Percentiles rank a stretch among this genome's conserved stretches.
These are phyloP conservation scores for Grosmannia penicillata DNA, from an alignment of 2,329 filamentous ascomycete genomes.

Conservation along the genomic window DNA sequence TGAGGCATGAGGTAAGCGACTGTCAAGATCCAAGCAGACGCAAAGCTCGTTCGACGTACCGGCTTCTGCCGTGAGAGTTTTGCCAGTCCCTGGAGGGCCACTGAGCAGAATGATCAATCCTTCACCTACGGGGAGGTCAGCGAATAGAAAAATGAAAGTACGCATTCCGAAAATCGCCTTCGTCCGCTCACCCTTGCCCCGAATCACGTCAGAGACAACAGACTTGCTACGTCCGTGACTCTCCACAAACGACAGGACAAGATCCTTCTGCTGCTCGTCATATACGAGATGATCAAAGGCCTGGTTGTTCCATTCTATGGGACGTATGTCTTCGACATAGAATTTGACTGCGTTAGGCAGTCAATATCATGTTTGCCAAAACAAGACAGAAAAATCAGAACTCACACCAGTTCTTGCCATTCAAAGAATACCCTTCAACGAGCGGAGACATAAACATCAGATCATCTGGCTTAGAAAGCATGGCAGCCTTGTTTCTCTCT, in stretches of 20 bases:
- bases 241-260: conserved; percentile 32
- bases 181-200: conserved; percentile 19
- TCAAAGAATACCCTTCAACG: conserved; percentile 28
- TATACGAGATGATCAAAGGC: conserved; percentile 32
- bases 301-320: conserved; percentile 27
- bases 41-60: too few species aligned
- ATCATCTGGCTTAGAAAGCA: conserved; percentile 22
- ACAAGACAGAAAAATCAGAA: conserved; percentile 1
- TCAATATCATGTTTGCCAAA: not conserved
- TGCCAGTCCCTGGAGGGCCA: conserved; percentile 27
- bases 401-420: conserved; percentile 30
- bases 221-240: conserved; percentile 19
- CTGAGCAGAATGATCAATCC: conserved; percentile 25
- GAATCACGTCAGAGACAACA: conserved; percentile 24
- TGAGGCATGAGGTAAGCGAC: too few species aligned
- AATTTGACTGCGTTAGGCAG: conserved; percentile 13
- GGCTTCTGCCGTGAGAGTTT: conserved; percentile 25
- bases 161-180: too few species aligned
- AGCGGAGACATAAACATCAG: conserved; percentile 26
- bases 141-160: not conserved
- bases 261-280: conserved; percentile 29
- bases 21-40: too few species aligned
- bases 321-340: conserved; percentile 25
- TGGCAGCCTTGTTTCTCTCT: conserved; percentile 21
- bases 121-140: conserved; percentile 9